phyloP scores from a whole-genome alignment of 306 rosid species.

The Hylodesmum podocarpum region DNA sequence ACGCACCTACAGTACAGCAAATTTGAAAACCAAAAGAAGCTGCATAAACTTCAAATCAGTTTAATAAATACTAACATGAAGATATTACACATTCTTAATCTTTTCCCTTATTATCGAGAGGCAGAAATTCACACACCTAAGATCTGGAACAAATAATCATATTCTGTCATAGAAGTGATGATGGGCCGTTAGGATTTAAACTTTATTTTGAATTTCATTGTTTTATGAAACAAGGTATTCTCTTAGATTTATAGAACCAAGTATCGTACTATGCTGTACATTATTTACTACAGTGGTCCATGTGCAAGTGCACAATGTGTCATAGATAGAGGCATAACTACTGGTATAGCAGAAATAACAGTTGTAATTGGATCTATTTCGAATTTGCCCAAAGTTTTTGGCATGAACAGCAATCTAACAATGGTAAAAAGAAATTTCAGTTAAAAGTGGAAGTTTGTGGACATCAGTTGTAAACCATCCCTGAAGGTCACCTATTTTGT shows the following conservation, averaged over 20 bases:
- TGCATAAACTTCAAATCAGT: slow-evolving; percentile 16
- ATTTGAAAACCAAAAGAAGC: slow-evolving; percentile 22
- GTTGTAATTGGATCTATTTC: not conserved
- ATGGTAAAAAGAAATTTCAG: not conserved
- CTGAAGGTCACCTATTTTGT: slow-evolving; percentile 6
- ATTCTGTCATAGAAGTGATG: not conserved
- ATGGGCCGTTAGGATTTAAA: slow-evolving; percentile 12
- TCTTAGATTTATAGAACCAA: slow-evolving; percentile 12
- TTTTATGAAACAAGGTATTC: slow-evolving; percentile 12
- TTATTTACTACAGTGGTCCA: slow-evolving; percentile 25
- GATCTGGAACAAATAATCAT: not conserved
- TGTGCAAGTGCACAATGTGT: not conserved
- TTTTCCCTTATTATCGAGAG: slow-evolving; percentile 8
- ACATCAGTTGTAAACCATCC: slow-evolving; percentile 2
- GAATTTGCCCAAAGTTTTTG: not conserved
- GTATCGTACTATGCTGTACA: not conserved
- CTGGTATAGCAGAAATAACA: slow-evolving; percentile 6
- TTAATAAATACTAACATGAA: not conserved
- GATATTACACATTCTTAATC: not conserved
- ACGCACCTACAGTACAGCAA: slow-evolving; percentile 69
- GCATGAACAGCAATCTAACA: not conserved
- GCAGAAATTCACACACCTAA: not conserved
- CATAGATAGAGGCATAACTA: not conserved
- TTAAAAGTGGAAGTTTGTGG: not conserved
- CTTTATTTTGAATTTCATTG: not conserved